These are phyloP conservation scores for Elongisporangium undulatum DNA, from an alignment of 352 stramenopile genomes.

Conservation along the genomic window DNA sequence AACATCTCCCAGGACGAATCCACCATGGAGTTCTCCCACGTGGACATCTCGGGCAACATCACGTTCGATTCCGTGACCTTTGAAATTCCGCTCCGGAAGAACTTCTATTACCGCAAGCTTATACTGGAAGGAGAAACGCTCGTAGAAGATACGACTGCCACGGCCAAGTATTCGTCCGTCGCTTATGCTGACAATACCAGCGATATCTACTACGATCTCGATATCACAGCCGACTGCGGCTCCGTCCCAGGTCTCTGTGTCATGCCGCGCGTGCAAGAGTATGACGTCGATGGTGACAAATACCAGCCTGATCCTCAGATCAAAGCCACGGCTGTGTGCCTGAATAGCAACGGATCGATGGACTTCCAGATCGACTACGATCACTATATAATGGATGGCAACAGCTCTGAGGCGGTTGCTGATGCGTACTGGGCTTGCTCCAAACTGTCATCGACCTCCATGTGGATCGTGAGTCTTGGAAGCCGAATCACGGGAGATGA, in stretches of 20 bases:
- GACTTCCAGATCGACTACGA: constrained; percentile 24
- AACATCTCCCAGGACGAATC: neutral
- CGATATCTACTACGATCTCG: constrained; percentile 10
- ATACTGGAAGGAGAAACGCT: constrained; percentile 6
- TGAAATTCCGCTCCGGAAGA: constrained; percentile 25
- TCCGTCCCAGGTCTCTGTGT: constrained; percentile 19
- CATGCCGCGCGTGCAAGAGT: constrained; percentile 8
- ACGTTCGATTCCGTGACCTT: constrained; percentile 38
- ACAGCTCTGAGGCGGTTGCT: neutral
- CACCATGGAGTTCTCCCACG: neutral
- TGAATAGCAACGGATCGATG: constrained; percentile 20
- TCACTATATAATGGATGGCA: constrained; percentile 1
- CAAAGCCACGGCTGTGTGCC: constrained; percentile 30
- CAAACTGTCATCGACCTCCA: constrained; percentile 21
- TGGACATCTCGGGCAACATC: constrained; percentile 8
- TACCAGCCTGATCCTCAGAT: constrained; percentile 27
- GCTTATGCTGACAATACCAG: constrained; percentile 4
- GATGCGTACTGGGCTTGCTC: constrained; percentile 12
- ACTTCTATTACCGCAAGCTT: constrained; percentile 8
- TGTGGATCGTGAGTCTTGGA: constrained; percentile 44
- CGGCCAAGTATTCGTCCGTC: constrained; percentile 8
- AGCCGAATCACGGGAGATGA: constrained; percentile 33
- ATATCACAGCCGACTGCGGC: constrained; percentile 14
- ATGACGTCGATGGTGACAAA: constrained; percentile 7
- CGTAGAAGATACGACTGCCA: constrained; percentile 3